Evolutionary conservation across 1,139 yeast species (phyloP), one percentile per base, ranked within the genome.

Genomic region (Martiniozyma asiatica): DNA sequence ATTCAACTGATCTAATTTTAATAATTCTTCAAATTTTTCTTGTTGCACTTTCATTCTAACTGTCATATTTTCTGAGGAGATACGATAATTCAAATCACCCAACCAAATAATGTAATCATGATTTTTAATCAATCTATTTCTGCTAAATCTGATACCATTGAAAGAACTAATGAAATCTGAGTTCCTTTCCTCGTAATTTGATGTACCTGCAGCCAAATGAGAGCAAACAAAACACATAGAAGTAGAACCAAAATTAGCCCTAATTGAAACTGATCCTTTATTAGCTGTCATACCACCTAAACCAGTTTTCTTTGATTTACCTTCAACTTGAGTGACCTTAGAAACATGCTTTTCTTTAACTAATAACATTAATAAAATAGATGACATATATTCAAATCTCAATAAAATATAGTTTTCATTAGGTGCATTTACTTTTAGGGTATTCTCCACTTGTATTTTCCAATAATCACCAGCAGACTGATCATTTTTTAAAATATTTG

Each of bases 241-340:
- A 1, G 89, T 70, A 32, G 74, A 75, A 8, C 84, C 84, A 40
- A 79, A 69, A 35, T 74, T 66, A 53, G 89, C 73, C 39, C 96
- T 64, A 9, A 85, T 79, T 0, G 94, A 87, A 31, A 84, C 77
- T 2, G 89, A 95, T 20, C 99, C 99, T 53, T 89, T 89, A 49
- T 89, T 89, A 12, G 97, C 97, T 24, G 95, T 79, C 48, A 84
- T 72, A 11, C 97, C 97, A 13, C 94, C 94, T 31, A 89, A 61
- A 0, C 99, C 99, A 0, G 98, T 92, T 46, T 89, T 89, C 44
- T 85, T 89, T 20, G 73, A 68, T 14, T 81, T 65, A 22, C 94
- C 84, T 50, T 76, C 82, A 6, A 82, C 76, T 40, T 71, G 66
- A 18, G 77, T 65, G 11, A 82, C 63, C 36, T 67, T 56, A 4